Conservation (phyloP, 1,139 yeast species). For the Hansenula sp. region DNA sequence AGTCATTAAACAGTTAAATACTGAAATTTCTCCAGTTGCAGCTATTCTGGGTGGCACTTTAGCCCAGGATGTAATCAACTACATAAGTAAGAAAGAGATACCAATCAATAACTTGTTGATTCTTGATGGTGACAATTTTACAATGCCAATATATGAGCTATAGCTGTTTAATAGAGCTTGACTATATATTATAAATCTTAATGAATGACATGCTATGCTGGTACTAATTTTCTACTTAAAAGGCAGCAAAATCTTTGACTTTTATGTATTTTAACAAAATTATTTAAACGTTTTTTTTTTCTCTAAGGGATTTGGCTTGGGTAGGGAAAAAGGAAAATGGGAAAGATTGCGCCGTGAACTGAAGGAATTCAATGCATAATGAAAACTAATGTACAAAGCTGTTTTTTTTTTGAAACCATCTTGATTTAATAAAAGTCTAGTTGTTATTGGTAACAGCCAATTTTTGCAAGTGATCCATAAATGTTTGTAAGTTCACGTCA, state of each 20-base stretch:
- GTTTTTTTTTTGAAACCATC: not conserved
- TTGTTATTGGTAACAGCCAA: conserved; percentile 58
- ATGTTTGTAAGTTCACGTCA: conserved; percentile 88
- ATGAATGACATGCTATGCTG: not conserved
- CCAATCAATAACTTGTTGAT: conserved; percentile 82
- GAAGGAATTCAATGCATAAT: too few relatives aligned
- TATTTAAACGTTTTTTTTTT: too few relatives aligned
- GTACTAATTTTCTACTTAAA: too few relatives aligned
- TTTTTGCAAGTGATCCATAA: conserved; percentile 86
- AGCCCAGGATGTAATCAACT: conserved; percentile 89
- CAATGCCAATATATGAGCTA: conserved; percentile 67
- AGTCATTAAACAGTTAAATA: conserved; percentile 48
- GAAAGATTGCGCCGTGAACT: too few relatives aligned
- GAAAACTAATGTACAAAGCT: not conserved
- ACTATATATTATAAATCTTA: not conserved
- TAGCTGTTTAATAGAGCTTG: conserved; percentile 16
- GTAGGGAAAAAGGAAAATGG: too few relatives aligned
- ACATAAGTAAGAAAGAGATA: conserved; percentile 67
- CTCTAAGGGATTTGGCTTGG: too few relatives aligned
- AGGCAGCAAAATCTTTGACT: too few relatives aligned
- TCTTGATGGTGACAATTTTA: conserved; percentile 65
- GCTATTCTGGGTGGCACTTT: conserved; percentile 89
- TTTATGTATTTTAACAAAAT: too few relatives aligned
- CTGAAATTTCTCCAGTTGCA: conserved; percentile 81
- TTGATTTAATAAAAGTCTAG: conserved; percentile 3